Percentiles rank a stretch among this genome's conserved stretches.
phyloP scores from a whole-genome alignment of 352 stramenopile species.

The Phytopythium boreale region DNA sequence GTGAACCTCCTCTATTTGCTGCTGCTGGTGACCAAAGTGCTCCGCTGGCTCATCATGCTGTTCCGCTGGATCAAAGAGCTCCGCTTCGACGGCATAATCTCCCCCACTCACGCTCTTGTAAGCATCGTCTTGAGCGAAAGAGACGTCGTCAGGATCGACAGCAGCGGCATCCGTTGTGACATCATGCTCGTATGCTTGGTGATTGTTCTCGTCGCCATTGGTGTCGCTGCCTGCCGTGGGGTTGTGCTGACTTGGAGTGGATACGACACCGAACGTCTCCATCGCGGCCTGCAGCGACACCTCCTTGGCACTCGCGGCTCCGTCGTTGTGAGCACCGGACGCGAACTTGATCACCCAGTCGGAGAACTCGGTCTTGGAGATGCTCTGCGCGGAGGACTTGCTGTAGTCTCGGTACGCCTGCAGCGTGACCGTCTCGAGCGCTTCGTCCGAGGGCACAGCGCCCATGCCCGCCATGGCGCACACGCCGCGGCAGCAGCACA shows the following conservation, averaged over 20 bases:
- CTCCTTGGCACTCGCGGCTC: conserved; percentile 3
- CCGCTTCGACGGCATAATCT: not conserved
- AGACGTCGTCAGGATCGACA: not conserved
- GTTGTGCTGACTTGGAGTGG: conserved; percentile 2
- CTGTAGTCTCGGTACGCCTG: conserved; percentile 58
- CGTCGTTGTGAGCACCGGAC: not conserved
- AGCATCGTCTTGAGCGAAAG: not conserved
- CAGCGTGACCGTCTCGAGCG: conserved; percentile 51
- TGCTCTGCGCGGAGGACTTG: conserved; percentile 49
- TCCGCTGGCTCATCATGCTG: not conserved
- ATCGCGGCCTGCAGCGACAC: conserved; percentile 24
- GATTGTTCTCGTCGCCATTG: not conserved
- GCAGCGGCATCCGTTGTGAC: not conserved
- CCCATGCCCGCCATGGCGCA: conserved; percentile 47
- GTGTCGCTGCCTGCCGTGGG: not conserved
- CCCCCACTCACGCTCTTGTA: not conserved
- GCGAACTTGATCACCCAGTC: conserved; percentile 46
- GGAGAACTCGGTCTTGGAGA: conserved; percentile 60
- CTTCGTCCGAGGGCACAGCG: conserved; percentile 46
- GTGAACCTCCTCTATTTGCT: not conserved
- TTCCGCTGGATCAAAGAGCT: not conserved
- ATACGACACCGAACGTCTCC: conserved; percentile 21
- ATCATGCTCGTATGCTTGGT: not conserved
- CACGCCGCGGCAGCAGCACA: conserved; percentile 52
- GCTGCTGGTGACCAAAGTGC: not conserved